Conservation (phyloP, 2,329 filamentous ascomycete species). For the Delphinella strobiligena region DNA sequence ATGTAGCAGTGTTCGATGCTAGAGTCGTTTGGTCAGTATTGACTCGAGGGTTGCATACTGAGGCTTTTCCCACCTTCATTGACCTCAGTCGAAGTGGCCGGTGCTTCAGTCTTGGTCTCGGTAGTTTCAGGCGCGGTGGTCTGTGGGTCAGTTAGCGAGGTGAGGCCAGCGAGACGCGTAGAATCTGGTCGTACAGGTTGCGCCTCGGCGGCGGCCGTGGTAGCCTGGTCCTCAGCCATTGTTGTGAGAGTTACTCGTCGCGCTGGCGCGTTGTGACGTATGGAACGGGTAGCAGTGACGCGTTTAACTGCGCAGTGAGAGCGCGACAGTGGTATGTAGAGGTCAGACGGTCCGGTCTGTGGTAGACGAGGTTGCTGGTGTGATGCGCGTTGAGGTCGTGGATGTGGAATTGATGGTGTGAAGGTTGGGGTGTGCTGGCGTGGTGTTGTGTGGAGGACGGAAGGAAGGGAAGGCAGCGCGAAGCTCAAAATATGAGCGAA, state of each 20-base stretch:
- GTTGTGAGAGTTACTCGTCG: not conserved
- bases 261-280: conserved; percentile 9
- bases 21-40: not conserved
- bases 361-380: not conserved
- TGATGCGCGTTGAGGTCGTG: not conserved
- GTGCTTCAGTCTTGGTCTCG: conserved; percentile 1
- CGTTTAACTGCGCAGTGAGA: conserved; percentile 6
- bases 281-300: conserved; percentile 3
- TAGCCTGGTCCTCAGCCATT: conserved; percentile 20
- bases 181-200: conserved; percentile 5
- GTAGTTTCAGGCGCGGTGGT: conserved; percentile 5
- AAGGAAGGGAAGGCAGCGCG: conserved; percentile 4
- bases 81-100: conserved; percentile 1
- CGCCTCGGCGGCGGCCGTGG: conserved; percentile 15
- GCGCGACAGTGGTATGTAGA: conserved; percentile 1
- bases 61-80: not conserved
- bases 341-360: not conserved
- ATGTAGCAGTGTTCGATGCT: conserved; percentile 1
- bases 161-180: not conserved
- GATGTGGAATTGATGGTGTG: conserved; percentile 5
- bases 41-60: not conserved
- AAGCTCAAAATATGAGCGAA: conserved; percentile 3
- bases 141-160: conserved; percentile 6
- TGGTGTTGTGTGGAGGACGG: not conserved
- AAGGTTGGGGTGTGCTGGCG: not conserved